A percentile compares a stretch with the other conserved stretches of the same genome.
Conservation (phyloP, 768 basidiomycete species). For the Tulasnella sp. region DNA sequence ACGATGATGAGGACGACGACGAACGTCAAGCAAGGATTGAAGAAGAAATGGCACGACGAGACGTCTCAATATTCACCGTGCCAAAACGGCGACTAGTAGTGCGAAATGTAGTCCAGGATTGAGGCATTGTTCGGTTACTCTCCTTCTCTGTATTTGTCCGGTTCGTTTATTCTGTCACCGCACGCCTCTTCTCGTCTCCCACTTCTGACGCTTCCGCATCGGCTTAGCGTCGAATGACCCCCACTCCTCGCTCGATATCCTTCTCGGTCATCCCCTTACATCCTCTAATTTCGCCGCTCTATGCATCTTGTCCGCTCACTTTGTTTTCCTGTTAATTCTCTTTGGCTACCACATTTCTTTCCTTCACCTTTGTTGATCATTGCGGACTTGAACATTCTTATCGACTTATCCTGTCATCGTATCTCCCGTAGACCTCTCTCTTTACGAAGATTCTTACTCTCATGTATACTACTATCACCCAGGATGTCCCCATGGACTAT, state of each 20-base stretch:
- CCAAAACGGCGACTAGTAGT: slow-evolving; percentile 73
- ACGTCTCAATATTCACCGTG: slow-evolving; percentile 73
- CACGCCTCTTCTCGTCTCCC: neutral
- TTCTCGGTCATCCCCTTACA: neutral
- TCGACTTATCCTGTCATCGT: slow-evolving; percentile 4
- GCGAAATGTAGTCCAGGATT: slow-evolving; percentile 47
- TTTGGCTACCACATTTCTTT: neutral
- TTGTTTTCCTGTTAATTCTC: slow-evolving; percentile 1
- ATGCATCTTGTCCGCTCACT: neutral
- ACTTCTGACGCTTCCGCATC: neutral
- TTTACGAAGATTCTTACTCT: slow-evolving; percentile 30
- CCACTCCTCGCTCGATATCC: neutral
- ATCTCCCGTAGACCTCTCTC: neutral
- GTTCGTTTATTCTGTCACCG: neutral
- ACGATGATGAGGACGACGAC: slow-evolving; percentile 66
- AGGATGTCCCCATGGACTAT: neutral
- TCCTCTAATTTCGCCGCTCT: neutral
- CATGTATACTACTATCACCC: neutral
- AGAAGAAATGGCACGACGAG: slow-evolving; percentile 74
- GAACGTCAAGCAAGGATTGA: slow-evolving; percentile 70
- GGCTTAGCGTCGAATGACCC: neutral
- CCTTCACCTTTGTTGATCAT: neutral
- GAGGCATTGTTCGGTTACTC: neutral
- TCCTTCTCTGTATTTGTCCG: neutral
- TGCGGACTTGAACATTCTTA: neutral